A percentile compares a stretch with the other conserved stretches of the same genome.
Evolutionary conservation across 139 green algal species (phyloP).

Genomic region (Coelastrella sp.): DNA sequence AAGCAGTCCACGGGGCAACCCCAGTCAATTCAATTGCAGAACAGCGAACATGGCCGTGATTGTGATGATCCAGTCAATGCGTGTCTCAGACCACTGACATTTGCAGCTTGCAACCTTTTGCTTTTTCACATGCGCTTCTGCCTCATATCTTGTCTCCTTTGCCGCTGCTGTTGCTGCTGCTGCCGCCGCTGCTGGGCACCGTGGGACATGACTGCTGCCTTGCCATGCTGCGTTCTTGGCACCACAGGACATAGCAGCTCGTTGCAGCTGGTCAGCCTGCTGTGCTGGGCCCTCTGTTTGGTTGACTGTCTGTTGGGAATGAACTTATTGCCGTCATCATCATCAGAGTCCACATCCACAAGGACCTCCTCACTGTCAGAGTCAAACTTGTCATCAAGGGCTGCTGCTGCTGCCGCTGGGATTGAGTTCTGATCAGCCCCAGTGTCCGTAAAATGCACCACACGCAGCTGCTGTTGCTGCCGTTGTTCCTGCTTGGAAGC

Average conservation of each 20-base stretch:
- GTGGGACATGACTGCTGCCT: background rate
- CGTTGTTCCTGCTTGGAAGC: conserved; percentile 9
- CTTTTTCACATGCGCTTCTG: too few relatives aligned
- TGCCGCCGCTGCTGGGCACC: background rate
- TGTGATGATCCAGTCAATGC: too few relatives aligned
- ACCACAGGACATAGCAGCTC: conserved; percentile 33
- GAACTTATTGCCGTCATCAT: background rate
- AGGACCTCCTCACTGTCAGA: conserved; percentile 33
- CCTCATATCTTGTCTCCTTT: too few relatives aligned
- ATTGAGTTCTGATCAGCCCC: background rate
- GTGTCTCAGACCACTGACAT: too few relatives aligned
- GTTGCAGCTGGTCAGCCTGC: background rate
- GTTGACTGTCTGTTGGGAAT: too few relatives aligned
- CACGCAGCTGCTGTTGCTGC: conserved; percentile 28
- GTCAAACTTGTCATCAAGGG: conserved; percentile 1
- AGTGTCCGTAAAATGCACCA: background rate
- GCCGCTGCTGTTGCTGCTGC: background rate
- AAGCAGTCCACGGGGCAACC: too few relatives aligned
- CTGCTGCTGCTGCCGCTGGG: background rate
- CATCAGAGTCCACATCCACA: conserved; percentile 20
- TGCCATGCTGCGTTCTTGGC: background rate
- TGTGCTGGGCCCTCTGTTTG: background rate
- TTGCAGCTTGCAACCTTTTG: too few relatives aligned
- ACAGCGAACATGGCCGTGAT: too few relatives aligned
- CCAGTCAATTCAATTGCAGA: too few relatives aligned